Base-by-base conservation (phyloP, 352 stramenopile species). In the Phytopythium oedochilum region DNA sequence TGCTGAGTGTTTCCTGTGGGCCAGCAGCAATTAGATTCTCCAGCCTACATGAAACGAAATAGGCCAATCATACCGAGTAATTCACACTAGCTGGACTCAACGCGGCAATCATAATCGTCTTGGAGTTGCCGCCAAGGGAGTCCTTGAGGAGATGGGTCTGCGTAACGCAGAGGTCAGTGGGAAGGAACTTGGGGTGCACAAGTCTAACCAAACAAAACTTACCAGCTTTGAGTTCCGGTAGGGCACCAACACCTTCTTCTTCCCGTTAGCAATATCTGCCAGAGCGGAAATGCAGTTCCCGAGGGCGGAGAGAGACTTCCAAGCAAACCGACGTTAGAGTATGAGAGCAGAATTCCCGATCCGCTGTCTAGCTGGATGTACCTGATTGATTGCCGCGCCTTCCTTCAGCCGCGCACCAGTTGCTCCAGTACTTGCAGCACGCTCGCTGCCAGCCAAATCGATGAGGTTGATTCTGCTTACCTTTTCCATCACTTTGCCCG, bases 211-310 rank as follows among this genome's bases (percentile, higher is more conserved):
- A 9, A 32, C 29, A 18, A 17, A 11, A 57, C 68, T 45, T 54
- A 96, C 96, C 32, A 98, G 71, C 43, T 97, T 97, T 0, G 88
- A 97, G 64, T 98, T 94, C 28, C 92, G 72, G 54, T 97, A 98
- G 0, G 92, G 92, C 11, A 98, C 86, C 39, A 97, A 66, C 4
- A 78, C 63, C 40, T 91, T 90, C 44, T 88, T 95, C 53, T 92
- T 92, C n/a, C 80, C 84, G 47, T 90, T 93, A 10, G 84, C 79
- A 54, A 89, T 75, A 58, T 93, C 82, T 31, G 86, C 87, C 11
- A 98, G 66, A 5, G 87, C 87, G 14, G 87, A 97, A 57, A 98
- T 98, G 36, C 94, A 96, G 53, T 96, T 96, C 20, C 91, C 92
- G 14, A 98, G 70, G 0, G 89, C 88, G 26, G 88, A 96, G 14